phyloP scores from a whole-genome alignment of 2,329 filamentous ascomycete genomes.

The Ceratocystiopsis brevicomis region DNA sequence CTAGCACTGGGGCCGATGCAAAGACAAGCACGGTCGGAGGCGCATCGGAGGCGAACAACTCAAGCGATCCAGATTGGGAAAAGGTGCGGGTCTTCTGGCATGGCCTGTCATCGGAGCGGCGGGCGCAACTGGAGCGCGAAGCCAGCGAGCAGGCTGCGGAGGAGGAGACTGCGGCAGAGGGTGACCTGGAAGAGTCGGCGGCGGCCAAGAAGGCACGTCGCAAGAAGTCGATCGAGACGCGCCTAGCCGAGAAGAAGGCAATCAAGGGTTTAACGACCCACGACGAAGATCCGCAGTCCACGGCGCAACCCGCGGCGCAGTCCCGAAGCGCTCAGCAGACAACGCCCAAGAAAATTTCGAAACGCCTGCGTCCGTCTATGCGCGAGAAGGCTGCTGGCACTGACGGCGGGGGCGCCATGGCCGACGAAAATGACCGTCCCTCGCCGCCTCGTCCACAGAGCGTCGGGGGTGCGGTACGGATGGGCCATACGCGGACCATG shows the following conservation, averaged over 20 bases:
- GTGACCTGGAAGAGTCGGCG: conserved; percentile 21
- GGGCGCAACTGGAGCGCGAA: conserved; percentile 40
- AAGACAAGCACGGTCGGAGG: not conserved
- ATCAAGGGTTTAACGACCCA: conserved; percentile 14
- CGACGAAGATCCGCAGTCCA: too few relatives aligned
- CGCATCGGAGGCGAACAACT: not conserved
- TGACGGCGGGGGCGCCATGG: too few relatives aligned
- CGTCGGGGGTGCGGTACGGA: not conserved
- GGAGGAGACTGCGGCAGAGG: conserved; percentile 30
- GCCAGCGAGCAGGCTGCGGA: conserved; percentile 18
- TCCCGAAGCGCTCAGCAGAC: too few relatives aligned
- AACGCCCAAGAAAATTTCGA: too few relatives aligned
- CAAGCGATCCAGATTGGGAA: conserved; percentile 37
- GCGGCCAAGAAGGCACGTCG: conserved; percentile 18
- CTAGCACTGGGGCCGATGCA: too few relatives aligned
- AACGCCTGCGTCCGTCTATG: too few relatives aligned
- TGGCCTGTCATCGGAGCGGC: conserved; percentile 41
- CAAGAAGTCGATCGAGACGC: conserved; percentile 23
- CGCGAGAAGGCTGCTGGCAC: too few relatives aligned
- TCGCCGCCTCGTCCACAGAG: not conserved
- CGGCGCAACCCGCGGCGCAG: too few relatives aligned
- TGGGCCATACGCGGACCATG: conserved; percentile 16
- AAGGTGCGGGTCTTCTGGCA: conserved; percentile 52
- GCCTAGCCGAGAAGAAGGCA: conserved; percentile 19
- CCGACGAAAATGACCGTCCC: too few relatives aligned